Evolutionary conservation across 2,329 filamentous ascomycete species (phyloP), one percentile per base, ranked within the genome.

Genomic region (Rhinocladiella similis): DNA sequence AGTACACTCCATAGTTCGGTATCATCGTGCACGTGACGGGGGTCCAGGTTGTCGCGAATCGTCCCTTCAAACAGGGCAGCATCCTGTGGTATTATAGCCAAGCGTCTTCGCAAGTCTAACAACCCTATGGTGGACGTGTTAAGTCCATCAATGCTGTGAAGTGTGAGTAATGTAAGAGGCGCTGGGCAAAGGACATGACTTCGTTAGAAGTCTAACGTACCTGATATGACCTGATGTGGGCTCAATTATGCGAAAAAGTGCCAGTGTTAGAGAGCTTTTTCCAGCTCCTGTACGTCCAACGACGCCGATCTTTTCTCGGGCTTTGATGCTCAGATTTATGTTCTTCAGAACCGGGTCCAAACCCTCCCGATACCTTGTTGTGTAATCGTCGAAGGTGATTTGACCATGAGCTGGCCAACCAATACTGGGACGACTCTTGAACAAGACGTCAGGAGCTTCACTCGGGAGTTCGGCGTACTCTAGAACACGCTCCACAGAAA

Each of bases 31-130:
- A 95, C 90, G 71, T 96, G 90, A 25, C 89, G 90, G 20, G 95
- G 95, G 70, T 99, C 94, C 38, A 97, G 82, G 69, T 99, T 99
- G 74, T 99, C 94, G 64, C 94, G 85, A 61, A 99, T 84, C 7
- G 89, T 92, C 49, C 92, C 92, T 73, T 96, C 91, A 67, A 99
- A 99, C 60, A 99, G 83, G 62, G 93, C 93, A 27, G 94, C 93
- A 74, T 99, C 95, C 72, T 99, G 94, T 3, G 95, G 94, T 64
- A 99, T 99, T 68, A 99, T 99, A 53, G 94, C 93, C 47, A 99
- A 80, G 56, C 94, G 87, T 53, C 92, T 84, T 53, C 94, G 86
- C 53, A 99, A 81, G 72, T 99, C 94, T 52, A 96, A 76, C 51
- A 99, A 77, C 2, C 94, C 94, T 68, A 99, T 97, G 3, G 84